Conservation (phyloP, 2,329 filamentous ascomycete species). For the Talaromyces sp. region DNA sequence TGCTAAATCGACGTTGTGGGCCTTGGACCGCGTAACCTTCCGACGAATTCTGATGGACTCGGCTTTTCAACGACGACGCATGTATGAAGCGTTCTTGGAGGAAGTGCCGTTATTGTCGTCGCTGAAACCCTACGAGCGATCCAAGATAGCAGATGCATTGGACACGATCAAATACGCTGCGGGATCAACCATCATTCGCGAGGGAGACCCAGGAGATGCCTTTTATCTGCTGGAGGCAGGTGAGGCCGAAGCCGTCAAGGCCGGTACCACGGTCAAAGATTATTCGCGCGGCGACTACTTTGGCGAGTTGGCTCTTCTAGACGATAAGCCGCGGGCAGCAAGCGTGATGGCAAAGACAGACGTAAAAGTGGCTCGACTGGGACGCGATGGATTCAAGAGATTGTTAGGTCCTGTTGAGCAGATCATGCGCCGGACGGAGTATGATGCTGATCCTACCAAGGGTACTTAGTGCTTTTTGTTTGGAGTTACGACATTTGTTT, state of each 20-base stretch:
- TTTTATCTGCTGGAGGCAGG: constrained; percentile 91
- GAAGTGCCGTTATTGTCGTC: constrained; percentile 82
- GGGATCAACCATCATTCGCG: constrained; percentile 79
- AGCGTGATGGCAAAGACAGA: constrained; percentile 80
- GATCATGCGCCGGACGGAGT: constrained; percentile 73
- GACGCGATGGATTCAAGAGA: constrained; percentile 92
- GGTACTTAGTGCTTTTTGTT: background rate
- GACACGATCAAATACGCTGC: constrained; percentile 82
- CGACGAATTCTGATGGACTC: constrained; percentile 97
- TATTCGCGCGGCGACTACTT: constrained; percentile 96
- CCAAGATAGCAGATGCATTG: constrained; percentile 94
- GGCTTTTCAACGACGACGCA: constrained; percentile 88
- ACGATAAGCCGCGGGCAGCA: constrained; percentile 88
- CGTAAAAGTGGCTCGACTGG: constrained; percentile 87
- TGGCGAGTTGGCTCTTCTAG: constrained; percentile 87
- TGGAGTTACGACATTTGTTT: constrained; percentile 7
- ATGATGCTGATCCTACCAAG: constrained; percentile 31
- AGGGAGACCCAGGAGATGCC: constrained; percentile 85
- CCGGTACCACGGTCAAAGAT: constrained; percentile 69
- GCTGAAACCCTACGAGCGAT: constrained; percentile 86
- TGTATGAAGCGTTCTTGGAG: constrained; percentile 96
- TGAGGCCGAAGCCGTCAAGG: constrained; percentile 81
- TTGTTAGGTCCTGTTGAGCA: constrained; percentile 88
- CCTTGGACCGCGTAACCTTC: constrained; percentile 92
- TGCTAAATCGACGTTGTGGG: constrained; percentile 78